A percentile compares a stretch with the other conserved stretches of the same genome.
phyloP scores from a whole-genome alignment of 768 basidiomycete genomes.

The Leucogyrophana mollusca region DNA sequence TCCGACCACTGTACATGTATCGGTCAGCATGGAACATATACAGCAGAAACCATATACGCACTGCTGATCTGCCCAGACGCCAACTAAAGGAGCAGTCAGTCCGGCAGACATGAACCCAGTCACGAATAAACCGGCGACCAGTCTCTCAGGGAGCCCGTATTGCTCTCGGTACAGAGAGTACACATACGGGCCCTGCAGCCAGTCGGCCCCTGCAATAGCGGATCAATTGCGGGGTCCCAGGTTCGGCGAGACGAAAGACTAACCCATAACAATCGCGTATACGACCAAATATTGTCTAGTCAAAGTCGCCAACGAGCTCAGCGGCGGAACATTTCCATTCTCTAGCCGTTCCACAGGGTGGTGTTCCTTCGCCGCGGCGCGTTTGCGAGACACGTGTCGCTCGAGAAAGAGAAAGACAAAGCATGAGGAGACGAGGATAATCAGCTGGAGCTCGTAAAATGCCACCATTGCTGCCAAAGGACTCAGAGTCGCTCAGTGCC shows the following conservation, averaged over 20 bases:
- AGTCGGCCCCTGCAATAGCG: constrained; percentile 57
- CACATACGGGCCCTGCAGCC: constrained; percentile 79
- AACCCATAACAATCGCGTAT: constrained; percentile 75
- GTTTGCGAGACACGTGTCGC: constrained; percentile 25
- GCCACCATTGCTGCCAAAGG: constrained; percentile 17
- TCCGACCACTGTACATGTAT: constrained; percentile 52
- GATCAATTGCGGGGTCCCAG: neutral
- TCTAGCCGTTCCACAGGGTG: constrained; percentile 26
- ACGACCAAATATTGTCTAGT: constrained; percentile 59
- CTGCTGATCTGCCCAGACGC: constrained; percentile 80
- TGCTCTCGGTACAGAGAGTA: constrained; percentile 75
- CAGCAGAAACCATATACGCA: constrained; percentile 29
- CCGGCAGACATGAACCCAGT: constrained; percentile 74
- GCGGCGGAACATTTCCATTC: constrained; percentile 22
- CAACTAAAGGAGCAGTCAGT: constrained; percentile 65
- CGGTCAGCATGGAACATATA: neutral
- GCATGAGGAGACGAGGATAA: constrained; percentile 34
- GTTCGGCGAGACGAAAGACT: constrained; percentile 18
- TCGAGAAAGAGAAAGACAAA: constrained; percentile 35
- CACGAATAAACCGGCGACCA: constrained; percentile 74
- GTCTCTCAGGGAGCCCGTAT: constrained; percentile 58
- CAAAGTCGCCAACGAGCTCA: constrained; percentile 28
- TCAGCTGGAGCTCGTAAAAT: constrained; percentile 43
- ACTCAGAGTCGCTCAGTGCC: too few relatives aligned
- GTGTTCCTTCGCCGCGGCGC: constrained; percentile 19